Percentiles rank a stretch among this genome's conserved stretches.
These are phyloP conservation scores for Phyllostachys edulis DNA, from an alignment of 176 grass and related monocot genomes.

Conservation along the genomic window DNA sequence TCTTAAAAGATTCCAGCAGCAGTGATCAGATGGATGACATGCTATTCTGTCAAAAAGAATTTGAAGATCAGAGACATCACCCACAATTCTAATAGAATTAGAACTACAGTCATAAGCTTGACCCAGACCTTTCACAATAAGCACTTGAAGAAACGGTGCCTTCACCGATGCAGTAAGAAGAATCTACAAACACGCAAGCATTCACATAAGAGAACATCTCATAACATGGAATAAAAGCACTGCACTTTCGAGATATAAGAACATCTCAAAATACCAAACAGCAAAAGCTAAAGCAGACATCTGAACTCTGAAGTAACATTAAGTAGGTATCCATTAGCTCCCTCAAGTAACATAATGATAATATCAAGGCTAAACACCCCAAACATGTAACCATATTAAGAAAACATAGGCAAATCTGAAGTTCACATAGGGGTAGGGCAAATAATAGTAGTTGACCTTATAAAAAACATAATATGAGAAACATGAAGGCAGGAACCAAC, in stretches of 20 bases:
- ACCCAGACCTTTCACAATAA: slow-evolving; percentile 26
- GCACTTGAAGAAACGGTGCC: not conserved
- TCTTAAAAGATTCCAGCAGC: slow-evolving; percentile 6
- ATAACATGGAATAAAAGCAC: slow-evolving; percentile 2
- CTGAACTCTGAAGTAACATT: not conserved
- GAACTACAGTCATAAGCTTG: slow-evolving; percentile 14
- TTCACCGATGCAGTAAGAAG: slow-evolving; percentile 1
- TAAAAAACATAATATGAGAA: slow-evolving; percentile 17
- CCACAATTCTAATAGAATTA: not conserved
- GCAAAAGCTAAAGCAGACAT: not conserved
- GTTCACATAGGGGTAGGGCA: slow-evolving; percentile 11
- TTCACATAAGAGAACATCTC: slow-evolving; percentile 15
- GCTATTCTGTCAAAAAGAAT: slow-evolving; percentile 39
- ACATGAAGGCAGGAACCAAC: slow-evolving; percentile 5
- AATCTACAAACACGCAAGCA: slow-evolving; percentile 19
- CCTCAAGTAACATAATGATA: slow-evolving; percentile 11
- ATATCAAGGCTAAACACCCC: not conserved
- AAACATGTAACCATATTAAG: slow-evolving; percentile 4
- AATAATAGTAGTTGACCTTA: slow-evolving; percentile 12
- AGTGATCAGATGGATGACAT: slow-evolving; percentile 13
- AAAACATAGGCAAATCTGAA: slow-evolving; percentile 9
- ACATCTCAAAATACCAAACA: not conserved
- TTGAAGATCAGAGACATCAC: slow-evolving; percentile 15
- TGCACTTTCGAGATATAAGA: not conserved
- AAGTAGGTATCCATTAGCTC: slow-evolving; percentile 6